These are phyloP conservation scores for Trapa incisa DNA, from an alignment of 345 rosid species.

Conservation along the genomic window DNA sequence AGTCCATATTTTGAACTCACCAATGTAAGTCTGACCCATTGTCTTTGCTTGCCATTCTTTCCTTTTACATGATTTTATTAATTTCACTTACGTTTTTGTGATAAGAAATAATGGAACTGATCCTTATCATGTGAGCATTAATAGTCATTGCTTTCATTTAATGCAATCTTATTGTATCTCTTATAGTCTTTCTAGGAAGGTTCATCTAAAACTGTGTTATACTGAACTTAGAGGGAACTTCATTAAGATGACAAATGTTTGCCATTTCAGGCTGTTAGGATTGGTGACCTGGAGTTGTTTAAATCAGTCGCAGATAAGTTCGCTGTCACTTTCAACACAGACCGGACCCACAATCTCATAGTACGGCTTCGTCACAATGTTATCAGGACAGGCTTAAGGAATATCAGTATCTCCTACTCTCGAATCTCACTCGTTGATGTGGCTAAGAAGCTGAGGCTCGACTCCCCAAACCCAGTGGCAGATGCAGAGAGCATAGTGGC, in stretches of 20 bases:
- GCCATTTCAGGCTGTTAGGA: conserved; percentile 54
- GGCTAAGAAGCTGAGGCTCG: conserved; percentile 45
- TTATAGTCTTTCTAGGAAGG: not conserved
- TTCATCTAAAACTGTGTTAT: too few species aligned
- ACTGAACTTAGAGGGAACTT: too few species aligned
- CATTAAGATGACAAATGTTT: too few species aligned
- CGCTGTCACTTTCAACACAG: conserved; percentile 45
- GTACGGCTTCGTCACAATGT: conserved; percentile 75
- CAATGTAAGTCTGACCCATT: conserved; percentile 38
- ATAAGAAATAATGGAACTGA: not conserved
- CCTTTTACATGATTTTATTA: not conserved
- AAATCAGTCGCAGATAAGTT: conserved; percentile 59
- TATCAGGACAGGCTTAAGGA: conserved; percentile 63
- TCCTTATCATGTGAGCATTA: not conserved
- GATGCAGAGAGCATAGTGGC: conserved; percentile 81
- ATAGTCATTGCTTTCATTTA: too few species aligned
- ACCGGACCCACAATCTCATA: conserved; percentile 56
- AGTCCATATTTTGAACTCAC: conserved; percentile 82
- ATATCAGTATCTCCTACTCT: conserved; percentile 69
- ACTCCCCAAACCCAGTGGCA: conserved; percentile 52
- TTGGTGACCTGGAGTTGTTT: conserved; percentile 86
- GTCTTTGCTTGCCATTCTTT: not conserved
- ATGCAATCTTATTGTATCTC: not conserved
- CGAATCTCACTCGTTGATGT: conserved; percentile 56
- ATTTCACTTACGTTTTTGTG: not conserved